Evolutionary conservation across 306 rosid species (phyloP).

Genomic region (Fragaria vesca): DNA sequence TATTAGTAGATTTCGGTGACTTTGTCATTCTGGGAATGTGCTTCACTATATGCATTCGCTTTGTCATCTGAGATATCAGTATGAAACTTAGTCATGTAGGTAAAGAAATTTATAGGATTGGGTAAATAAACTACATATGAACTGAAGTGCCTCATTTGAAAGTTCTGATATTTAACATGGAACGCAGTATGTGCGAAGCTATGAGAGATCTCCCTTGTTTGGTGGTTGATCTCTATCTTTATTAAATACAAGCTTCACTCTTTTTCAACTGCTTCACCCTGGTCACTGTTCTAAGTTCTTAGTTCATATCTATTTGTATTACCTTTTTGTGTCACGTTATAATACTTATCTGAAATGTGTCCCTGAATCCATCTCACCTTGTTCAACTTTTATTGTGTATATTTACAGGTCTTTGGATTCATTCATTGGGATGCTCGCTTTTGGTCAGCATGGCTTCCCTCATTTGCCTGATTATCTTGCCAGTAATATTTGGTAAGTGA

Average conservation of each 20-base stretch:
- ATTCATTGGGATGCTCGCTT: slow-evolving; percentile 89
- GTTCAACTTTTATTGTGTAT: neutral
- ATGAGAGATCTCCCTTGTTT: neutral
- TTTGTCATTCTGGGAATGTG: neutral
- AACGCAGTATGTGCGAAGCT: neutral
- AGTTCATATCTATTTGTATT: neutral
- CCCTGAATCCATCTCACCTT: neutral
- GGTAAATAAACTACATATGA: neutral
- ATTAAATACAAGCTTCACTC: neutral
- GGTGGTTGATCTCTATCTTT: neutral
- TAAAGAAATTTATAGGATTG: neutral
- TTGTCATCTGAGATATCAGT: neutral
- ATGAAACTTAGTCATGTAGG: neutral
- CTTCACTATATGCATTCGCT: neutral
- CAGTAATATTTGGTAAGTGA: slow-evolving; percentile 77
- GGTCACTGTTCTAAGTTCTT: neutral
- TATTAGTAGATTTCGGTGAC: neutral
- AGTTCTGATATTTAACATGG: neutral
- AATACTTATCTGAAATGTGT: neutral
- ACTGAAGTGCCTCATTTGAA: neutral
- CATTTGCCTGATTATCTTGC: slow-evolving; percentile 75
- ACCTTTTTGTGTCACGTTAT: neutral
- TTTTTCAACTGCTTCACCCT: neutral
- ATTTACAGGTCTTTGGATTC: slow-evolving; percentile 74
- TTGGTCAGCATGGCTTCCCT: slow-evolving; percentile 98